These are phyloP conservation scores for Tardiomyces depauwii DNA, from an alignment of 1,139 yeast species.

Conservation along the genomic window DNA sequence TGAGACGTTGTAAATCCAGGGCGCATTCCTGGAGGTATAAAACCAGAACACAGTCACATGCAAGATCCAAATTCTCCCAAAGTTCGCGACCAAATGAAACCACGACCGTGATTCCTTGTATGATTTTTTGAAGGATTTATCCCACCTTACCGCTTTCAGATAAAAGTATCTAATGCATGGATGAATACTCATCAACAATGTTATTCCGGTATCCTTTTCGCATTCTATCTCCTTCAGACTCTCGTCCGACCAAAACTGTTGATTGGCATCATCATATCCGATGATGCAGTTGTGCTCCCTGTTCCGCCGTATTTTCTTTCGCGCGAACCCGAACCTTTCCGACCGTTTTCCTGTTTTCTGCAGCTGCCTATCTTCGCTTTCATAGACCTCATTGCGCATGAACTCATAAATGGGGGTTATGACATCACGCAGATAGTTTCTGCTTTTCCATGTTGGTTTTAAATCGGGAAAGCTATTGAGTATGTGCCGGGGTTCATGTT, in stretches of 20 bases:
- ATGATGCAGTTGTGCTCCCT: conserved; percentile 60
- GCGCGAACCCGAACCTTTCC: conserved; percentile 7
- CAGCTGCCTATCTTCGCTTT: conserved; percentile 19
- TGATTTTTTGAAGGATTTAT: conserved; percentile 54
- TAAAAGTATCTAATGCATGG: conserved; percentile 35
- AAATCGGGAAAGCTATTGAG: neutral
- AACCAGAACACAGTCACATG: conserved; percentile 75
- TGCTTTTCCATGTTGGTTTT: conserved; percentile 8
- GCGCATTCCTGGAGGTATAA: conserved; percentile 67
- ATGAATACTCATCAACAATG: conserved; percentile 33
- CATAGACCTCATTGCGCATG: conserved; percentile 45
- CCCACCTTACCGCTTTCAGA: conserved; percentile 51
- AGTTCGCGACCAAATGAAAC: conserved; percentile 66
- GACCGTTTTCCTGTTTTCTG: conserved; percentile 11
- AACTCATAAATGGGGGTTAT: conserved; percentile 68
- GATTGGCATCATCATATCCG: conserved; percentile 84
- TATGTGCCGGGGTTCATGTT: neutral
- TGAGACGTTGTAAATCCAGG: conserved; percentile 60
- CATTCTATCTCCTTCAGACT: conserved; percentile 44
- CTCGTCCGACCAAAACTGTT: conserved; percentile 67
- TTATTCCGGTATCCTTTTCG: conserved; percentile 24
- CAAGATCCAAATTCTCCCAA: conserved; percentile 74
- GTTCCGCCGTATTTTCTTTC: conserved; percentile 35
- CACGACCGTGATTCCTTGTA: conserved; percentile 66
- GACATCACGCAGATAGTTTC: conserved; percentile 45